Conservation (phyloP, 208 protist genomes). For the Crithidia expoeki region DNA sequence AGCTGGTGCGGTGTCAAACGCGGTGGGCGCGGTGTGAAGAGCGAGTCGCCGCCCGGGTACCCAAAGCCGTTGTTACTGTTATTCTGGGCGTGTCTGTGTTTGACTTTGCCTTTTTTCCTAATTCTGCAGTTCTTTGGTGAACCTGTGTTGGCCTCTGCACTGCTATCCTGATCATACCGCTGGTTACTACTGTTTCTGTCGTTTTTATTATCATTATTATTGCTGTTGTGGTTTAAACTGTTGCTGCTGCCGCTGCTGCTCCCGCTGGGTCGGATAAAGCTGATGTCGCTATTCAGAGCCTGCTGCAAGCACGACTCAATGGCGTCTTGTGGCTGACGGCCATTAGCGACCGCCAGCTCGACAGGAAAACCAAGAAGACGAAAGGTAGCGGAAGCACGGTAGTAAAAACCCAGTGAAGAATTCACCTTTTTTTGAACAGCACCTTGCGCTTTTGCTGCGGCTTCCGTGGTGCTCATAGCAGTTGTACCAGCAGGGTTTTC, state of each 20-base stretch:
- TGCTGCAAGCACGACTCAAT: slow-evolving; percentile 70
- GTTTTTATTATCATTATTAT: too few species aligned
- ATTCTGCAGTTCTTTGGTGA: background rate
- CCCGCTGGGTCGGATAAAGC: slow-evolving; percentile 52
- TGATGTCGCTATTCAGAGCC: slow-evolving; percentile 78
- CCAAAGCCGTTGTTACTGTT: background rate
- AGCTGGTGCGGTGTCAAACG: slow-evolving; percentile 64
- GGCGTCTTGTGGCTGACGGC: slow-evolving; percentile 38
- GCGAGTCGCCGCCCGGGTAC: background rate
- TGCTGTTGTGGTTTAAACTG: too few species aligned
- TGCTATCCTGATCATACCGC: background rate
- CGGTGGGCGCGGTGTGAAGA: background rate
- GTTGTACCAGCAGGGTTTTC: background rate
- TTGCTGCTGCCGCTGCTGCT: background rate
- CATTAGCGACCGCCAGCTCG: slow-evolving; percentile 74
- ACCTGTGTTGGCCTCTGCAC: background rate
- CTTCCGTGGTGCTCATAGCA: background rate
- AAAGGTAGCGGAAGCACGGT: slow-evolving; percentile 79
- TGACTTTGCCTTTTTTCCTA: background rate
- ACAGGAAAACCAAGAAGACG: slow-evolving; percentile 83
- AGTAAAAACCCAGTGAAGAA: slow-evolving; percentile 33
- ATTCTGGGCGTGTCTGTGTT: background rate
- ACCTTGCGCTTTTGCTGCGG: too few species aligned
- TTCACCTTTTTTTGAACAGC: too few species aligned
- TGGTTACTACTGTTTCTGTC: background rate